Evolutionary conservation across 306 rosid genomes (phyloP).

Genomic region (Fagus sylvatica): DNA sequence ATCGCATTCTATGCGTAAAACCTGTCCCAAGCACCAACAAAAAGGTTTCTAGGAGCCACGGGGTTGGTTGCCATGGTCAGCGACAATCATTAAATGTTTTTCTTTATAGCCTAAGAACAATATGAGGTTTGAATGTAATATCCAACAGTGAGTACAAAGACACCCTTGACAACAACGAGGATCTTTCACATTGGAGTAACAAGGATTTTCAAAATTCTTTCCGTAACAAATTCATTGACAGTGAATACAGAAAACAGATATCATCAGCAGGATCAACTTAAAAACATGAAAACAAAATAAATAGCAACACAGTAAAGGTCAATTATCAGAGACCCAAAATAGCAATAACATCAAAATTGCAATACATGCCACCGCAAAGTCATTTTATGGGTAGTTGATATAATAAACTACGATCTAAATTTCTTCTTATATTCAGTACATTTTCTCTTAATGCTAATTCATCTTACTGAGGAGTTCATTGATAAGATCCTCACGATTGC

Average conservation of each 20-base stretch:
- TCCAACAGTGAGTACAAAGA: no score
- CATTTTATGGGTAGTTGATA: neutral
- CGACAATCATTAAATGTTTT: no score
- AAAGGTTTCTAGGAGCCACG: no score
- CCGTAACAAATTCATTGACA: neutral
- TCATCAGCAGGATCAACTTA: neutral
- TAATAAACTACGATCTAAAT: constrained; percentile 13
- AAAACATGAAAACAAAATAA: neutral
- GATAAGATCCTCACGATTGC: constrained; percentile 74
- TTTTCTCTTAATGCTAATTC: constrained; percentile 46
- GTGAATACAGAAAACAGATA: neutral
- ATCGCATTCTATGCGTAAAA: no score
- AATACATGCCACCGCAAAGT: constrained; percentile 10
- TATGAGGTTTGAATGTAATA: no score
- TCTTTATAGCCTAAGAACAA: no score
- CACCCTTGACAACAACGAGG: no score
- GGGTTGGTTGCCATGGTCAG: no score
- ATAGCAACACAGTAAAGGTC: neutral
- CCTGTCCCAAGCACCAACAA: no score
- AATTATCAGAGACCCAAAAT: neutral
- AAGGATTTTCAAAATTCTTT: neutral
- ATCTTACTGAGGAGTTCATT: constrained; percentile 70
- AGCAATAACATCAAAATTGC: constrained; percentile 3
- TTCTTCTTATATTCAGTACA: neutral
- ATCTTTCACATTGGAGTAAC: no score